Base-by-base conservation (phyloP, 106 monocot species). In the Platanthera zijinensis region DNA sequence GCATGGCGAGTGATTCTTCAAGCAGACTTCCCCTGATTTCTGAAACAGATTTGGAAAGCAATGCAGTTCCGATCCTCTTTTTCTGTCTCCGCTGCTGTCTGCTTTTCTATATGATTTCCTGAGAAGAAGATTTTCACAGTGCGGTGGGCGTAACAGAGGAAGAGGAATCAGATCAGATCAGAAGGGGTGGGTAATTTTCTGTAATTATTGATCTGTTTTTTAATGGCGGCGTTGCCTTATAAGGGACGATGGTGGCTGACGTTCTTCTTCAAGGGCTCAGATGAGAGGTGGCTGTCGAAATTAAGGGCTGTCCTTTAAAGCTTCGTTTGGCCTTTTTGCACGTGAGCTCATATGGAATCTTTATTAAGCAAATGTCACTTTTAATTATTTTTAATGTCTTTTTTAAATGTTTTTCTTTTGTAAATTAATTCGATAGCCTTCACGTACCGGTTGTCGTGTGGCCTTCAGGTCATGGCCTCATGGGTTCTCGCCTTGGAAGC, bases 1-100 rank as follows among this genome's bases (percentile, higher is more conserved):
- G 88, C 85, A 83, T 85, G 50, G 17, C 12, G 70, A 19, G 54
- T 70, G 18, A 13, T 11, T 56, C 22, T 15, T 53, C 57, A 75
- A 50, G 45, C 8, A 17, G 61, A 39, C 59, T 78, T 75, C 77
- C 57, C 10, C 54, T 57, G 67, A 75, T 68, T 62, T 45, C 59
- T 49, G 10, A 48, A 46, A 51, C 70, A 46, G 51, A 57, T 80
- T 64, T 21, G 7, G 83, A 49, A 72, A 72, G 46, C 72, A 71
- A 59, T 74, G 52, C 8, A 47, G 66, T 39, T 61, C 59, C 9
- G 66, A 12, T 61, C 59, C 9, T 57, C n/a, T 18, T 6, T 57
- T 7, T 18, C 57, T n/a, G 57, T 5, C 18, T 61, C 59, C n/a
- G 59, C 59, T 61, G 59, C 67, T 67, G 14, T 39, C 39, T 45